Evolutionary conservation across 2,329 filamentous ascomycete genomes (phyloP).

Genomic region (Claviceps africana): DNA sequence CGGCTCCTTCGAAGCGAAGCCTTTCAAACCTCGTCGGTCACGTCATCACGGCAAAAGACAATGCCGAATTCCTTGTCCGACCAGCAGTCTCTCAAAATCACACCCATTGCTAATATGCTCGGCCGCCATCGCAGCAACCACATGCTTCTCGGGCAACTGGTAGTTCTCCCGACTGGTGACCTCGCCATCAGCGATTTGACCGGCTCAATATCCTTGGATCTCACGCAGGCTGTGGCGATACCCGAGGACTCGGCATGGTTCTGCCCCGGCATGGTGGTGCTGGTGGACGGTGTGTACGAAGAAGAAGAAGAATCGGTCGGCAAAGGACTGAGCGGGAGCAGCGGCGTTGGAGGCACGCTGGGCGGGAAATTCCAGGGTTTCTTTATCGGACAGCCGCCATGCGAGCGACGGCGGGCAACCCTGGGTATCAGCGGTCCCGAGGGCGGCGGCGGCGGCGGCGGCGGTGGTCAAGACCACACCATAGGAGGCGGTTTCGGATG

Average conservation of each 20-base stretch:
- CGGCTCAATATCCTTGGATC: constrained; percentile 72
- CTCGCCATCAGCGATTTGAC: constrained; percentile 76
- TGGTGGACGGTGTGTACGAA: constrained; percentile 92
- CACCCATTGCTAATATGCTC: constrained; percentile 61
- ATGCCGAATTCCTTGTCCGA: constrained; percentile 46
- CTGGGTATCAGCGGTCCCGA: constrained; percentile 54
- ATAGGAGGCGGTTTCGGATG: constrained; percentile 81
- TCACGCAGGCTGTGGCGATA: constrained; percentile 66
- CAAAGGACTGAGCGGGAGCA: constrained; percentile 58
- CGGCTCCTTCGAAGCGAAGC: constrained; percentile 83
- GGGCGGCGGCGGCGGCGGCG: constrained; percentile 29
- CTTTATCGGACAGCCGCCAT: constrained; percentile 81
- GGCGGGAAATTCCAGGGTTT: constrained; percentile 87
- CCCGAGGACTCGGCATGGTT: constrained; percentile 86
- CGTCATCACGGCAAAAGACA: constrained; percentile 39
- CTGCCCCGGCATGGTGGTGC: constrained; percentile 85
- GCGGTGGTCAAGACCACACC: constrained; percentile 43
- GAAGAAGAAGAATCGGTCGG: constrained; percentile 67
- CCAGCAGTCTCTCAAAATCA: constrained; percentile 70
- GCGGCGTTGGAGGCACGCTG: constrained; percentile 76
- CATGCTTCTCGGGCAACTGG: constrained; percentile 73
- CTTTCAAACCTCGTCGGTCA: constrained; percentile 72
- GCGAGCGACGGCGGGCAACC: constrained; percentile 68
- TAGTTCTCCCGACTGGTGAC: constrained; percentile 65
- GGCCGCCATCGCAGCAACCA: constrained; percentile 75